A percentile compares a stretch with the other conserved stretches of the same genome.
These are phyloP conservation scores for Teunomyces tritomae DNA, from an alignment of 805 yeast species.

Conservation along the genomic window DNA sequence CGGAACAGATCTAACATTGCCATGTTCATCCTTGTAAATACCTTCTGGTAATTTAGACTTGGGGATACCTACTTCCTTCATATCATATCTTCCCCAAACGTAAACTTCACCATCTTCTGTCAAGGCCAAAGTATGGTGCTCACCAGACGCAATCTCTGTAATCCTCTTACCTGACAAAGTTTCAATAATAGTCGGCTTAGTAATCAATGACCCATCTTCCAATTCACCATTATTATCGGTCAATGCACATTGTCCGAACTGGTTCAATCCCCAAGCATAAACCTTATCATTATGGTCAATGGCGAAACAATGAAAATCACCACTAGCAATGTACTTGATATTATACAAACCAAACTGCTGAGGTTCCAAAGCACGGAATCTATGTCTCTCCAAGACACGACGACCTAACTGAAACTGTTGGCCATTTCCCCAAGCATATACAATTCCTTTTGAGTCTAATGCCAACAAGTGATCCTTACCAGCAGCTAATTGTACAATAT, in stretches of 20 bases:
- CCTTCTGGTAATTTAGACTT: slow-evolving; percentile 63
- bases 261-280: slow-evolving; percentile 92
- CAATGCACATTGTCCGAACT: slow-evolving; percentile 91
- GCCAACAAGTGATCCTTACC: slow-evolving; percentile 94
- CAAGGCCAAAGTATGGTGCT: slow-evolving; percentile 86
- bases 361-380: slow-evolving; percentile 71
- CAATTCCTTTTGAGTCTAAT: slow-evolving; percentile 78
- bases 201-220: slow-evolving; percentile 81
- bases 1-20: slow-evolving; percentile 81
- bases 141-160: slow-evolving; percentile 78
- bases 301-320: slow-evolving; percentile 96
- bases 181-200: slow-evolving; percentile 73
- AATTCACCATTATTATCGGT: slow-evolving; percentile 59
- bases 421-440: slow-evolving; percentile 97
- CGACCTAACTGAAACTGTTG: slow-evolving; percentile 92
- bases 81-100: slow-evolving; percentile 89
- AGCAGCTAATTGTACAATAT: slow-evolving; percentile 78
- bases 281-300: slow-evolving; percentile 69
- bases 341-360: slow-evolving; percentile 80
- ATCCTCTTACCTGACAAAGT: slow-evolving; percentile 58
- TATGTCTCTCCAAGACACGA: slow-evolving; percentile 74
- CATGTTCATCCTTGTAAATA: slow-evolving; percentile 75
- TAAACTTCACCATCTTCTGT: slow-evolving; percentile 70
- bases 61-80: slow-evolving; percentile 87
- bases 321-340: slow-evolving; percentile 79